phyloP scores from a whole-genome alignment of 2,329 filamentous ascomycete species.

The Lachnellula hyalina region DNA sequence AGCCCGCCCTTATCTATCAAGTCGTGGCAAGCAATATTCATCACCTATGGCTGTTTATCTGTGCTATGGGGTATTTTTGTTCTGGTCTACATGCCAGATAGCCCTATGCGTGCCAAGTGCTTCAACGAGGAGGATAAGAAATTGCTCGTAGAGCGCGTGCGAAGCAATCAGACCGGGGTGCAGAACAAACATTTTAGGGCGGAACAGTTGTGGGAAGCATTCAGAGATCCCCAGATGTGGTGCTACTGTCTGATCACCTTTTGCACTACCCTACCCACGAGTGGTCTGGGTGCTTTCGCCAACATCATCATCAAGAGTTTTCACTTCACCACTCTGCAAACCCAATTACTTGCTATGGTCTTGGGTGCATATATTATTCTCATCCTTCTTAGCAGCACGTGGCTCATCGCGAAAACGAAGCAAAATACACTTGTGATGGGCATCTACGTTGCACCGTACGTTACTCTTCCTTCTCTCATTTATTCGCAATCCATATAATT shows the following conservation, averaged over 20 bases:
- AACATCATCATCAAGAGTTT: conserved; percentile 71
- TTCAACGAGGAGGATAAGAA: conserved; percentile 21
- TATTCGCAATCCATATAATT: neutral
- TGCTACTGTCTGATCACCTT: conserved; percentile 33
- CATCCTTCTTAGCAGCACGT: conserved; percentile 60
- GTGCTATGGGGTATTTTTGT: conserved; percentile 38
- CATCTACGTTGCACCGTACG: conserved; percentile 57
- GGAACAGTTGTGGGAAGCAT: conserved; percentile 46
- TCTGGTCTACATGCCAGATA: conserved; percentile 27
- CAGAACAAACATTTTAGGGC: conserved; percentile 45
- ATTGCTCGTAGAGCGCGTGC: conserved; percentile 44
- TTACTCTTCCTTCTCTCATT: neutral
- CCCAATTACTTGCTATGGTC: conserved; percentile 71
- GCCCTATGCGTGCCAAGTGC: conserved; percentile 19
- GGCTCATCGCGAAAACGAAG: conserved; percentile 61
- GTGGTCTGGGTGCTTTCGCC: conserved; percentile 66
- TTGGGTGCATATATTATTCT: conserved; percentile 69
- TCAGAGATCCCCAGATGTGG: conserved; percentile 60
- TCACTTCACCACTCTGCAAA: conserved; percentile 59
- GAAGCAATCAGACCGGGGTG: conserved; percentile 53
- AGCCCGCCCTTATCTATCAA: conserved; percentile 42
- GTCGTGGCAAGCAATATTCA: conserved; percentile 56
- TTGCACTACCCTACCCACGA: conserved; percentile 68
- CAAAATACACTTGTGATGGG: conserved; percentile 66
- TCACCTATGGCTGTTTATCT: conserved; percentile 42